A percentile compares a stretch with the other conserved stretches of the same genome.
Conservation (phyloP, 2,329 filamentous ascomycete genomes). For the Aspergillus fischeri region DNA sequence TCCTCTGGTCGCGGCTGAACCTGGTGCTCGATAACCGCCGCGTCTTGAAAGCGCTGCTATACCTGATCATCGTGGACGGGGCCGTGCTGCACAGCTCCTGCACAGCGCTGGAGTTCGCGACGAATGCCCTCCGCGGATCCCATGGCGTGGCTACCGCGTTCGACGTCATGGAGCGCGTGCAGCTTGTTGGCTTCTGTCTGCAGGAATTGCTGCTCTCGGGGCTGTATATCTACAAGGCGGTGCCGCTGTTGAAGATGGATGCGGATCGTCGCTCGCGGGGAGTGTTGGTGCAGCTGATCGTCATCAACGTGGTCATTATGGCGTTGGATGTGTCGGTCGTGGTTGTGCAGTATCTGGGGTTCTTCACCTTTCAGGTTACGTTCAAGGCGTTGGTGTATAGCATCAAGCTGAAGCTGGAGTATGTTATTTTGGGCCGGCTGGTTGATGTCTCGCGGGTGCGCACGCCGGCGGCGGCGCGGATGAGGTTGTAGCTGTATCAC, state of each 20-base stretch:
- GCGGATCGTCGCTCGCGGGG: conserved; percentile 34
- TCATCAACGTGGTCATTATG: conserved; percentile 46
- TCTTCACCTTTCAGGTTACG: conserved; percentile 42
- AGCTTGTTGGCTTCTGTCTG: conserved; percentile 52
- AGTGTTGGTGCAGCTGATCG: conserved; percentile 42
- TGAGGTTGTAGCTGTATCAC: neutral
- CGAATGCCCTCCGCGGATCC: conserved; percentile 23
- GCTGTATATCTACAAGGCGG: conserved; percentile 51
- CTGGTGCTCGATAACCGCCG: conserved; percentile 37
- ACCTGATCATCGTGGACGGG: conserved; percentile 44
- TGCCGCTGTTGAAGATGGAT: conserved; percentile 45
- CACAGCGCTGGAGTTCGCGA: conserved; percentile 40
- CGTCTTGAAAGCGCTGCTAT: conserved; percentile 35
- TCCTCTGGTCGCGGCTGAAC: conserved; percentile 48
- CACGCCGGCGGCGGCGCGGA: conserved; percentile 3
- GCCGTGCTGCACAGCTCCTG: conserved; percentile 41
- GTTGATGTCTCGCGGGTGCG: conserved; percentile 21
- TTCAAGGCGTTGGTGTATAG: conserved; percentile 45
- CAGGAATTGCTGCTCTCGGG: conserved; percentile 52
- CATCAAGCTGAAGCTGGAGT: conserved; percentile 47
- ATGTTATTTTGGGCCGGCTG: conserved; percentile 41
- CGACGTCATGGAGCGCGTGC: conserved; percentile 49
- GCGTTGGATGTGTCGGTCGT: conserved; percentile 42
- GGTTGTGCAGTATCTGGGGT: conserved; percentile 37
- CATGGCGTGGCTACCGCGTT: conserved; percentile 29